Conservation (phyloP, 768 basidiomycete genomes). For the Pisolithus microcarpus region DNA sequence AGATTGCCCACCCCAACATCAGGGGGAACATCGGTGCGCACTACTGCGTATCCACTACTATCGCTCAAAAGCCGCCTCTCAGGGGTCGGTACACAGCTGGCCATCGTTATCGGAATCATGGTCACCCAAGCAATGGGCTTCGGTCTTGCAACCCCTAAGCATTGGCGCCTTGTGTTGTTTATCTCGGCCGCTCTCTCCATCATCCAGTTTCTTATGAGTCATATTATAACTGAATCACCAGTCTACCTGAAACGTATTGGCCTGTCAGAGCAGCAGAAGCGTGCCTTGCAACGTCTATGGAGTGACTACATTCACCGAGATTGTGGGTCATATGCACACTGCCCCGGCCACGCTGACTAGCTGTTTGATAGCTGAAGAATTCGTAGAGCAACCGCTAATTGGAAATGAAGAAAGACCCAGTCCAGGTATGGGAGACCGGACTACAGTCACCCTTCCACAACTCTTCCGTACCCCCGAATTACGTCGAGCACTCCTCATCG, state of each 20-base stretch:
- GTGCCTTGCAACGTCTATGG: conserved; percentile 49
- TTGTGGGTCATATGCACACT: conserved; percentile 13
- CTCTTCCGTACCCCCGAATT: conserved; percentile 48
- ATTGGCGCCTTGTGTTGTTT: conserved; percentile 68
- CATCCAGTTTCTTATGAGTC: conserved; percentile 49
- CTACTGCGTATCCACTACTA: background rate
- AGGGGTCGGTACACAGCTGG: conserved; percentile 79
- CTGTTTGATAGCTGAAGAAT: conserved; percentile 16
- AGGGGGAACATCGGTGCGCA: conserved; percentile 64
- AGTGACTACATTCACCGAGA: conserved; percentile 25
- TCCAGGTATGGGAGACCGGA: conserved; percentile 19
- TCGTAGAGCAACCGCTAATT: conserved; percentile 23
- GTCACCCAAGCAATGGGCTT: conserved; percentile 76
- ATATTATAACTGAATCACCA: conserved; percentile 63
- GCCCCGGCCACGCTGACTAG: conserved; percentile 2
- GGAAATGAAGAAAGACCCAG: conserved; percentile 12
- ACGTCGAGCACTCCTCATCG: conserved; percentile 54
- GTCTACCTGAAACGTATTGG: conserved; percentile 53
- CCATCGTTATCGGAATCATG: conserved; percentile 82
- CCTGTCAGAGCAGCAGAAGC: conserved; percentile 41
- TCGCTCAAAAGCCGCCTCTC: background rate
- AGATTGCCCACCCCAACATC: conserved; percentile 73
- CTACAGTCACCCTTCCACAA: conserved; percentile 44
- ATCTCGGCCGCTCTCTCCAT: conserved; percentile 52
- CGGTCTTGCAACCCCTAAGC: conserved; percentile 52